Evolutionary conservation across 768 basidiomycete species (phyloP).

Genomic region (Brasilioporus rufonigricans): DNA sequence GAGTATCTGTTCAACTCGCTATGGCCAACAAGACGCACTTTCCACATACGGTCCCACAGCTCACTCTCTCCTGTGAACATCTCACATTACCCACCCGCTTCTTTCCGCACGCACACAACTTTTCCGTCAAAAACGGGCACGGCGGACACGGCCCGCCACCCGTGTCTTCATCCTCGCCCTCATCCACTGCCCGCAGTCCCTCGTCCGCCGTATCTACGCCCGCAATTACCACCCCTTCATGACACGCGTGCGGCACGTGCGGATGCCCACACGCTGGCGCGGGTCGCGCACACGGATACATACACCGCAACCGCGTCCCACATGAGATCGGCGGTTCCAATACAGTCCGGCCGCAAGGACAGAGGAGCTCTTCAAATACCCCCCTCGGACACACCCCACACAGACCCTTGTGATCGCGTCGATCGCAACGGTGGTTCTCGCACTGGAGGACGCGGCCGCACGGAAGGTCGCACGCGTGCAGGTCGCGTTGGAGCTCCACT

Average conservation of each 20-base stretch:
- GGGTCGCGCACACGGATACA: conserved; percentile 73
- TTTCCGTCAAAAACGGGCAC: conserved; percentile 77
- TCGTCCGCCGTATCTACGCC: conserved; percentile 27
- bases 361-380: conserved; percentile 89
- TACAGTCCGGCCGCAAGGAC: conserved; percentile 82
- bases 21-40: conserved; percentile 44
- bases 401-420: conserved; percentile 75
- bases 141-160: conserved; percentile 62
- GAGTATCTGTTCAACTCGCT: not conserved
- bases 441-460: conserved; percentile 74
- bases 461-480: conserved; percentile 83
- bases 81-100: conserved; percentile 72
- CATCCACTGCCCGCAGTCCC: conserved; percentile 7
- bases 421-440: conserved; percentile 77
- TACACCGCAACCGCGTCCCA: conserved; percentile 75
- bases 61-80: conserved; percentile 78
- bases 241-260: conserved; percentile 74
- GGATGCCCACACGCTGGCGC: conserved; percentile 82
- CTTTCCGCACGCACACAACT: conserved; percentile 89
- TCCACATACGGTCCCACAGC: conserved; percentile 81
- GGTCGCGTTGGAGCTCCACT: conserved; percentile 38
- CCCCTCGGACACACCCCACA: conserved; percentile 86
- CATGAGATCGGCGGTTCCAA: conserved; percentile 89
- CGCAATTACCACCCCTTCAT: conserved; percentile 52
- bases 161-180: not conserved